A percentile compares a stretch with the other conserved stretches of the same genome.
These are phyloP conservation scores for Astrothelium macrocarpum DNA, from an alignment of 495 filamentous ascomycete species.

Conservation along the genomic window DNA sequence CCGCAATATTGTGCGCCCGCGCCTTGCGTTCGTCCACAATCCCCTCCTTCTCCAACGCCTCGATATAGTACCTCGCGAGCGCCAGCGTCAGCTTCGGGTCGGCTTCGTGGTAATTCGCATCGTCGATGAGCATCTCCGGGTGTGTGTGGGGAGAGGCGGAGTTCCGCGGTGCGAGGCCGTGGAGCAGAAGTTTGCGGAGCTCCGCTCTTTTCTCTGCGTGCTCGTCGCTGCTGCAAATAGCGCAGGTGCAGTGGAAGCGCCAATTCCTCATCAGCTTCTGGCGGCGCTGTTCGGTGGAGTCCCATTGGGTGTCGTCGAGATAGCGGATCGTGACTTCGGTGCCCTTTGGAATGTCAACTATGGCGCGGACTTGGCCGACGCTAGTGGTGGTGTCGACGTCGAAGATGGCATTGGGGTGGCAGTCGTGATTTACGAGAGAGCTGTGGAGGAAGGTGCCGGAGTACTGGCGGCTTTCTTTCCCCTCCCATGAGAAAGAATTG, in stretches of 20 bases:
- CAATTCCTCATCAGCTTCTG: not conserved
- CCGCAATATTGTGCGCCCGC: conserved; percentile 1
- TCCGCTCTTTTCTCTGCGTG: not conserved
- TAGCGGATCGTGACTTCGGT: conserved; percentile 1
- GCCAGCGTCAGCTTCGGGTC: not conserved
- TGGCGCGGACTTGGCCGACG: not conserved
- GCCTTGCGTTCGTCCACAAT: not conserved
- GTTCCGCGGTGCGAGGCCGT: not conserved
- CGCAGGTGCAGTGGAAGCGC: not conserved
- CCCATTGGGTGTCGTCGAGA: not conserved
- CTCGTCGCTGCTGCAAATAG: not conserved
- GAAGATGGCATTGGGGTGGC: conserved; percentile 1
- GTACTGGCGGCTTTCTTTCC: not conserved
- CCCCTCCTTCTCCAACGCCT: not conserved
- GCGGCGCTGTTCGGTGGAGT: not conserved
- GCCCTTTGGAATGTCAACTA: not conserved
- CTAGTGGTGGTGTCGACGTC: not conserved
- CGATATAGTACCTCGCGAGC: not conserved
- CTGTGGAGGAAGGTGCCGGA: not conserved
- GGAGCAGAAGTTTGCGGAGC: not conserved
- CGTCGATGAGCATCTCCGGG: not conserved
- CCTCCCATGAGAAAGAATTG: not conserved
- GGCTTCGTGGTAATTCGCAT: not conserved
- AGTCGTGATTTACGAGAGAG: not conserved
- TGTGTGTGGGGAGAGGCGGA: not conserved